Conservation (phyloP, 306 rosid species). For the Castanea sativa region DNA sequence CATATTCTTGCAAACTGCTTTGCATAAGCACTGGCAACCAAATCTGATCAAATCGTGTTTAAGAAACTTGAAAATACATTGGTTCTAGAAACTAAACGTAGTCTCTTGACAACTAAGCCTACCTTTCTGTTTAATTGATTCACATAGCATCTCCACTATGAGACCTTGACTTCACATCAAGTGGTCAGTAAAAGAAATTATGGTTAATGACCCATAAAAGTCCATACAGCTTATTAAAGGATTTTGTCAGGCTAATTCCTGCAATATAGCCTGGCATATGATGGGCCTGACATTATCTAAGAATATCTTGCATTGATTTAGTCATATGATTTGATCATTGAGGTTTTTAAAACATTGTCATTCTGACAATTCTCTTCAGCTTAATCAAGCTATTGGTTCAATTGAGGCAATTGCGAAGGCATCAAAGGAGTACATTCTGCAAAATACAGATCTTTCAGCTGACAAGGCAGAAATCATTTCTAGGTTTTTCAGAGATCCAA, state of each 20-base stretch:
- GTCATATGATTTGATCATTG: not conserved
- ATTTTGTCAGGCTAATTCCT: not conserved
- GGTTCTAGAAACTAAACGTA: not conserved
- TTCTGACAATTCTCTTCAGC: conserved; percentile 49
- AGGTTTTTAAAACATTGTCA: conserved; percentile 23
- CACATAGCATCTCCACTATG: not conserved
- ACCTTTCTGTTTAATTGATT: not conserved
- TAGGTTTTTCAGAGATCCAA: conserved; percentile 76
- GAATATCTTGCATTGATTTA: not conserved
- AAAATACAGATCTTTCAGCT: conserved; percentile 82
- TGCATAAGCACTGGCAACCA: not conserved
- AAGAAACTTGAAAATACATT: not conserved
- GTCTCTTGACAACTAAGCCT: not conserved
- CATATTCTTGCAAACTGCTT: not conserved
- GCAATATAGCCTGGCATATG: not conserved
- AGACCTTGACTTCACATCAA: not conserved
- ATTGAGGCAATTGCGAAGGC: conserved; percentile 82
- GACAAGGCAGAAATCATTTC: conserved; percentile 69
- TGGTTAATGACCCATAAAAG: not conserved
- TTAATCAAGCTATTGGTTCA: conserved; percentile 86
- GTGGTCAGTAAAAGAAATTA: not conserved
- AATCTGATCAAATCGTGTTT: not conserved
- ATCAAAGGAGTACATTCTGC: conserved; percentile 66
- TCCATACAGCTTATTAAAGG: not conserved
- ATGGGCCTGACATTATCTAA: not conserved